These are phyloP conservation scores for Ogataea hybrid DNA, from an alignment of 1,139 yeast genomes.

Conservation along the genomic window DNA sequence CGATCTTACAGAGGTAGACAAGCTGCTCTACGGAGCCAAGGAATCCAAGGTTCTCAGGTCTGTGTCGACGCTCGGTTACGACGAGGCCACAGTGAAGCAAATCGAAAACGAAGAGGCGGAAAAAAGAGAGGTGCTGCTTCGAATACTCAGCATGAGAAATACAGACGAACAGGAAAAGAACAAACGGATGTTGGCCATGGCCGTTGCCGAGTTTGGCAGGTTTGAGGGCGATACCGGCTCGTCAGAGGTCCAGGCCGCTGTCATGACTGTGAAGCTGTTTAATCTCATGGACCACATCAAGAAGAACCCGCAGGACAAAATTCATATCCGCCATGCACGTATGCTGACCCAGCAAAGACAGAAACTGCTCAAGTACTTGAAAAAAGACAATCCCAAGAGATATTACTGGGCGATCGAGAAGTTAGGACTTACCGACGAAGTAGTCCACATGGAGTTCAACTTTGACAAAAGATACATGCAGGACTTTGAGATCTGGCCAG, in stretches of 20 bases:
- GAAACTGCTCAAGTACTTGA: slow-evolving; percentile 74
- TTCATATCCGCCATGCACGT: slow-evolving; percentile 67
- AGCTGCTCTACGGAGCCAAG: slow-evolving; percentile 74
- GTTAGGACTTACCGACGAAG: slow-evolving; percentile 82
- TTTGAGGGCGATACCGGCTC: slow-evolving; percentile 92
- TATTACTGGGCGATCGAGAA: slow-evolving; percentile 86
- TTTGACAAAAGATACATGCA: slow-evolving; percentile 84
- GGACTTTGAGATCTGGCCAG: slow-evolving; percentile 82
- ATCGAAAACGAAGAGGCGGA: slow-evolving; percentile 42
- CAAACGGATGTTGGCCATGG: slow-evolving; percentile 59
- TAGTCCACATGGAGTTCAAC: slow-evolving; percentile 75
- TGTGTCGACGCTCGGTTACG: slow-evolving; percentile 37
- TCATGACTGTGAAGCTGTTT: slow-evolving; percentile 77
- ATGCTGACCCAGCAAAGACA: slow-evolving; percentile 89
- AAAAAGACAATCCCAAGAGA: slow-evolving; percentile 71
- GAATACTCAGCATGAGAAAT: slow-evolving; percentile 75
- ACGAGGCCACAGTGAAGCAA: slow-evolving; percentile 34
- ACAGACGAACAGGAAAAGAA: slow-evolving; percentile 58
- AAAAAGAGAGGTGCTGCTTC: slow-evolving; percentile 66
- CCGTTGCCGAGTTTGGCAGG: slow-evolving; percentile 77
- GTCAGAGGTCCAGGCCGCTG: slow-evolving; percentile 94
- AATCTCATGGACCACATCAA: slow-evolving; percentile 75
- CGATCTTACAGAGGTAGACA: slow-evolving; percentile 65
- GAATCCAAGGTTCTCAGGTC: slow-evolving; percentile 45
- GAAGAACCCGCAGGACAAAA: slow-evolving; percentile 69